Percentiles rank a stretch among this genome's conserved stretches.
Conservation (phyloP, 2,329 filamentous ascomycete genomes). For the Xylaria sp. region DNA sequence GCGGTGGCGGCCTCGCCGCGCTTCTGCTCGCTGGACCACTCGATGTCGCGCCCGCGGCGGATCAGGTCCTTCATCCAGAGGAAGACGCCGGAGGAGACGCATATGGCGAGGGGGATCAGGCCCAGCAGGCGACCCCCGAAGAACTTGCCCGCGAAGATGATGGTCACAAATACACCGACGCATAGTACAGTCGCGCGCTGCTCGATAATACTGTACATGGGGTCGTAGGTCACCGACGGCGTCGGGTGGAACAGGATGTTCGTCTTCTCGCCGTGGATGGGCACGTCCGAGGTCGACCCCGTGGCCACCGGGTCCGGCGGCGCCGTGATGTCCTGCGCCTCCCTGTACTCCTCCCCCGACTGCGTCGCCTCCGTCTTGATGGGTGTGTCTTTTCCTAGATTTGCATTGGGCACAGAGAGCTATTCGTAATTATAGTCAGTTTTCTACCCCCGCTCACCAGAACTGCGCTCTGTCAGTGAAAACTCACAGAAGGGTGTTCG, state of each 20-base stretch:
- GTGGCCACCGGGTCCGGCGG: slow-evolving; percentile 84
- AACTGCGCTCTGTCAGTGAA: background rate
- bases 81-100: slow-evolving; percentile 76
- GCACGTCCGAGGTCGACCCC: slow-evolving; percentile 87
- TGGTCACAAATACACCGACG: slow-evolving; percentile 69
- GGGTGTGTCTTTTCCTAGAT: slow-evolving; percentile 74
- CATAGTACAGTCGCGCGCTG: slow-evolving; percentile 72
- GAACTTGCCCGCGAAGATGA: slow-evolving; percentile 75
- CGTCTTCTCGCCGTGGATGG: slow-evolving; percentile 94
- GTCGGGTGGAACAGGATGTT: slow-evolving; percentile 96
- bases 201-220: slow-evolving; percentile 80
- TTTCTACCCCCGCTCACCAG: background rate
- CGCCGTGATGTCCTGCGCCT: slow-evolving; percentile 85
- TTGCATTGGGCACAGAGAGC: slow-evolving; percentile 87
- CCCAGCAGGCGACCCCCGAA: slow-evolving; percentile 80
- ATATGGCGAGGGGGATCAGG: slow-evolving; percentile 72
- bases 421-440: slow-evolving; percentile 37
- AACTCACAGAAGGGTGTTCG: slow-evolving; percentile 68
- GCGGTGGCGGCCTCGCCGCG: slow-evolving; percentile 83
- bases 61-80: slow-evolving; percentile 90
- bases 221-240: slow-evolving; percentile 84
- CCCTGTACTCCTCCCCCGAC: slow-evolving; percentile 76
- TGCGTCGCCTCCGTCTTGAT: slow-evolving; percentile 73
- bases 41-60: slow-evolving; percentile 76
- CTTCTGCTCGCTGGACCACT: slow-evolving; percentile 86